Evolutionary conservation across 2,329 filamentous ascomycete genomes (phyloP).

Genomic region (Zymoseptoria ardabiliae): DNA sequence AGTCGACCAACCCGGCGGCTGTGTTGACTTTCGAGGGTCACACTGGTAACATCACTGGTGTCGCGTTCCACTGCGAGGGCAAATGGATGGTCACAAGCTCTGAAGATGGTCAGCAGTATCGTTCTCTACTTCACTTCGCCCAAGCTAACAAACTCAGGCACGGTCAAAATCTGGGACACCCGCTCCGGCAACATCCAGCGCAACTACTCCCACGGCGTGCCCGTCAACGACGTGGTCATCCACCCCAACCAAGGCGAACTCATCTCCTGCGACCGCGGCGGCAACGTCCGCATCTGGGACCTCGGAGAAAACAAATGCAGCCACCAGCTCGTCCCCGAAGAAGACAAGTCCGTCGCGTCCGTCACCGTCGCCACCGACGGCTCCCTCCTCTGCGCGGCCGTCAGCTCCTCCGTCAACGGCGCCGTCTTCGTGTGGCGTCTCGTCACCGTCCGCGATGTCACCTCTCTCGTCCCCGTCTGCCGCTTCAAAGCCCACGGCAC

Average conservation of each 20-base stretch:
- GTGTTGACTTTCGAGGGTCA: constrained; percentile 93
- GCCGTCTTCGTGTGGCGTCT: constrained; percentile 98
- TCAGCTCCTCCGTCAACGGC: constrained; percentile 77
- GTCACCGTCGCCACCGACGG: constrained; percentile 95
- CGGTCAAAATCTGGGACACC: constrained; percentile 96
- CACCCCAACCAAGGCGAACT: constrained; percentile 98
- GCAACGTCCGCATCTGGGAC: constrained; percentile 93
- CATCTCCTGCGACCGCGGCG: constrained; percentile 88
- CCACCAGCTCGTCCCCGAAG: constrained; percentile 91
- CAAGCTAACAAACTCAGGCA: constrained; percentile 34
- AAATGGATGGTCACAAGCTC: constrained; percentile 99
- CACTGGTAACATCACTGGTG: constrained; percentile 89
- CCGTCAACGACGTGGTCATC: constrained; percentile 98
- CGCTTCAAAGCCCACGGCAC: constrained; percentile 87
- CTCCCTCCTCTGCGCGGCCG: constrained; percentile 70
- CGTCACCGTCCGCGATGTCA: constrained; percentile 72
- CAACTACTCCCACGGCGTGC: constrained; percentile 81
- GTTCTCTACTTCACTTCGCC: neutral
- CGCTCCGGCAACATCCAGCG: constrained; percentile 77
- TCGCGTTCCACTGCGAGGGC: constrained; percentile 95
- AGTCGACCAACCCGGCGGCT: constrained; percentile 92
- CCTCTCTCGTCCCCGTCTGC: constrained; percentile 76
- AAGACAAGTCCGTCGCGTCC: constrained; percentile 86
- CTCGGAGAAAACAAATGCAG: constrained; percentile 94
- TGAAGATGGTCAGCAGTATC: constrained; percentile 61